A percentile compares a stretch with the other conserved stretches of the same genome.
Evolutionary conservation across 1,284 basidiomycete species (phyloP).

Genomic region (Pyrrhoderma lamaoense): DNA sequence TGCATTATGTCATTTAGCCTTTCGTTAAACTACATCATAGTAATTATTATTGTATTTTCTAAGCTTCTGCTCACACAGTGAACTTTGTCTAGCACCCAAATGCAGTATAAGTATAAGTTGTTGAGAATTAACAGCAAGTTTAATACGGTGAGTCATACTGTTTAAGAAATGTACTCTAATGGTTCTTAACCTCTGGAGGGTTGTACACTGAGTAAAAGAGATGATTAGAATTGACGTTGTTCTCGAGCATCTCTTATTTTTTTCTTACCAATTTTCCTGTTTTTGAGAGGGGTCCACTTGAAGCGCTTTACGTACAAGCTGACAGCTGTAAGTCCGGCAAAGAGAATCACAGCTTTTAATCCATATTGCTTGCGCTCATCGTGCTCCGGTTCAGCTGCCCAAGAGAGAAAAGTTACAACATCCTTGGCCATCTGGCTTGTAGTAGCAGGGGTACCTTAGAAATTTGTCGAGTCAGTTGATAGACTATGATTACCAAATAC

Average conservation of each 20-base stretch:
- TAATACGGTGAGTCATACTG: conserved; percentile 2
- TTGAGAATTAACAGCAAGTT: conserved; percentile 14
- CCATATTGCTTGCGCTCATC: conserved; percentile 97
- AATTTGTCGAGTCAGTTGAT: conserved; percentile 4
- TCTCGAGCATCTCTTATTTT: neutral
- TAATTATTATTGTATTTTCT: too few species aligned
- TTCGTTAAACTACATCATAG: too few species aligned
- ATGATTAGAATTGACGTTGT: neutral
- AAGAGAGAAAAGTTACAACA: conserved; percentile 90
- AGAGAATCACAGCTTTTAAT: conserved; percentile 86
- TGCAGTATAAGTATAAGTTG: neutral
- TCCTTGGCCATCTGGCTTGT: conserved; percentile 99
- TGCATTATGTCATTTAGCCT: too few species aligned
- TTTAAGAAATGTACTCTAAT: conserved; percentile 23
- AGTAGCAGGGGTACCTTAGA: conserved; percentile 88
- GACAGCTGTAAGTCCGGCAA: conserved; percentile 77
- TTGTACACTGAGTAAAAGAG: conserved; percentile 37
- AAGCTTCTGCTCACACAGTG: too few species aligned
- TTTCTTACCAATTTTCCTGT: conserved; percentile 80
- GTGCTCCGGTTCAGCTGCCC: conserved; percentile 96
- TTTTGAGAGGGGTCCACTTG: conserved; percentile 92
- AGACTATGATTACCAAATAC: conserved; percentile 7
- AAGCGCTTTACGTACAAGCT: conserved; percentile 89
- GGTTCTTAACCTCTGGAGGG: conserved; percentile 41
- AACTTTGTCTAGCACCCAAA: too few species aligned